Base-by-base conservation (phyloP, 179 eudicot genomes). In the Nepenthes alata region DNA sequence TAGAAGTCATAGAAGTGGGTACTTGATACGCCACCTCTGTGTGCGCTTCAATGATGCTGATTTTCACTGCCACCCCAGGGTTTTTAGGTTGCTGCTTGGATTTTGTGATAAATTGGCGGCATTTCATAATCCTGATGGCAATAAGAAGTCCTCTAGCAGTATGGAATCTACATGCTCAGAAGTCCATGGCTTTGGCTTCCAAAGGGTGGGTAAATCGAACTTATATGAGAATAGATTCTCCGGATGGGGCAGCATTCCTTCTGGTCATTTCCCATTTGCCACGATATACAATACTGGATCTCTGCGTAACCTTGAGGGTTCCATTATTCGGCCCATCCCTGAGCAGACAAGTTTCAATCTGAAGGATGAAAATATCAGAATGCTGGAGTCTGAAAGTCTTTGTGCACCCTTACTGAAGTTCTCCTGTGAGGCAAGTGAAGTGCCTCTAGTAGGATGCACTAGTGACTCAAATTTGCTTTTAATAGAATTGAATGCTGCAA, bases 61-160 rank as follows among this genome's bases (percentile, higher is more conserved):
- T 57, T 62, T 87, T 75, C 97, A 87, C 72, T 87, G 86, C 80
- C 81, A 87, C 69, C 99, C 96, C 12, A 54, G 69, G 65, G 60
- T 90, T 55, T 69, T 87, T 62, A 68, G 78, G 52, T 61, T 78
- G 66, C 67, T 94, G 72, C 59, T 70, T 57, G 75, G 73, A 12
- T 85, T 90, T 73, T 73, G 71, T 56, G 76, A 81, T 56, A 80
- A 75, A 68, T 61, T 93, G 67, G 59, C 55, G 51, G 60, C 60
- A 58, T 67, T 67, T 47, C 64, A 59, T 68, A 36, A 57, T 5
- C 39, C 64, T 70, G 70, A 59, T 55, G 59, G 11, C 55, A 57
- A 67, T 61, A 67, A 65, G 34, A 72, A 61, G 51, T 67, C 83
- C 38, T 55, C 57, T 53, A 62, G 55, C 49, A 58, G 15, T 58